Percentiles rank a stretch among this genome's conserved stretches.
phyloP scores from a whole-genome alignment of 2,329 filamentous ascomycete genomes.

The Endoconidiophora polonica region DNA sequence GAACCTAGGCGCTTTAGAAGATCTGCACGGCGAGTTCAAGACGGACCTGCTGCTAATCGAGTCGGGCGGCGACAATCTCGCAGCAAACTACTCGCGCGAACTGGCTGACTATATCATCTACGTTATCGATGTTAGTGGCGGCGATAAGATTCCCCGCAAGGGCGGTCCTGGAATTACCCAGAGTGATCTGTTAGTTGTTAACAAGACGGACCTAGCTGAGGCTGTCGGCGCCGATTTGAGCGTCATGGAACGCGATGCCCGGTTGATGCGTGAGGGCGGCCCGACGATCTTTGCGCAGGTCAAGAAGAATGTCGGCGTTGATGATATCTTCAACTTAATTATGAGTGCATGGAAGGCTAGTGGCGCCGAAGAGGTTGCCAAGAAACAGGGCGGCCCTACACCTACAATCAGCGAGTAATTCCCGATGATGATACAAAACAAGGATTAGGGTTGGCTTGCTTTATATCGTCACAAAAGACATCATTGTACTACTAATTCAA shows the following conservation, averaged over 20 bases:
- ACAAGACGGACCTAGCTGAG: slow-evolving; percentile 91
- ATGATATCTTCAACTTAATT: slow-evolving; percentile 77
- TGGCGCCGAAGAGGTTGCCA: slow-evolving; percentile 51
- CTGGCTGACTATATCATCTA: slow-evolving; percentile 97
- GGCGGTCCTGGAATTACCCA: slow-evolving; percentile 95
- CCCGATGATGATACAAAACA: too few species aligned
- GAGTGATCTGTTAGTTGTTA: slow-evolving; percentile 82
- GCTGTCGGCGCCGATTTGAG: slow-evolving; percentile 75
- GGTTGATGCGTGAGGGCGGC: slow-evolving; percentile 88
- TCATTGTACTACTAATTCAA: not conserved
- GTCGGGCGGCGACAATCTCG: slow-evolving; percentile 87
- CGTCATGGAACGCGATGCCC: slow-evolving; percentile 88
- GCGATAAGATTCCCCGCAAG: slow-evolving; percentile 92
- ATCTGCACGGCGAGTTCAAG: slow-evolving; percentile 64
- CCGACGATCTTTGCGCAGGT: slow-evolving; percentile 94
- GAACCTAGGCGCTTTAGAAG: slow-evolving; percentile 83
- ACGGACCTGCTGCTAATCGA: slow-evolving; percentile 84
- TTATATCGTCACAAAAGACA: not conserved
- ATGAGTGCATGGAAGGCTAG: slow-evolving; percentile 84
- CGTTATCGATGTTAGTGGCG: slow-evolving; percentile 91
- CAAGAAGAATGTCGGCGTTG: slow-evolving; percentile 74
- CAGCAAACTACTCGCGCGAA: slow-evolving; percentile 90
- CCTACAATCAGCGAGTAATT: slow-evolving; percentile 27
- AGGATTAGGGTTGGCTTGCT: not conserved
- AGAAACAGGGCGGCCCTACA: slow-evolving; percentile 37